These are phyloP conservation scores for Metschnikowia colocasiae DNA, from an alignment of 805 yeast species.

Conservation along the genomic window DNA sequence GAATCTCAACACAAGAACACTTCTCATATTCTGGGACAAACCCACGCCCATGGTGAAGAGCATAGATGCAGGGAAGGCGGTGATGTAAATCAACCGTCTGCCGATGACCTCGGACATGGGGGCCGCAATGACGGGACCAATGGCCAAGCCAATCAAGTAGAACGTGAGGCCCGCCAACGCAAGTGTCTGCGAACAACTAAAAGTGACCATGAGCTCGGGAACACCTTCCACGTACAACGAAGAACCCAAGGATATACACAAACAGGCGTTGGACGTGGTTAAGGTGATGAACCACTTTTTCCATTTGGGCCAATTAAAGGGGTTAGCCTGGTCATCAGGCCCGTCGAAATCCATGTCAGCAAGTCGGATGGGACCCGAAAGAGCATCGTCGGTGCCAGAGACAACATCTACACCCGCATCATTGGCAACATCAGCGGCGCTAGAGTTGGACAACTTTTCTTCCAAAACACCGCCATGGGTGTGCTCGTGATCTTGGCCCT, in stretches of 20 bases:
- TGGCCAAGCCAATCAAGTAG: conserved; percentile 66
- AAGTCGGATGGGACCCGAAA: neutral
- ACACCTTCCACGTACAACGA: conserved; percentile 68
- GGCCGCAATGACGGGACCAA: conserved; percentile 68
- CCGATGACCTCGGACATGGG: conserved; percentile 38
- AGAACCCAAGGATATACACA: conserved; percentile 72
- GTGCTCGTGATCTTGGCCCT: neutral
- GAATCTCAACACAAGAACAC: conserved; percentile 65
- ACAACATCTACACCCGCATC: neutral
- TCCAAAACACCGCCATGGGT: conserved; percentile 4
- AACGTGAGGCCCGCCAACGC: conserved; percentile 67
- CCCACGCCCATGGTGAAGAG: conserved; percentile 23
- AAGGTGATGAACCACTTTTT: conserved; percentile 65
- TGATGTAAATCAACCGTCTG: conserved; percentile 17
- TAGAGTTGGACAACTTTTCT: conserved; percentile 10
- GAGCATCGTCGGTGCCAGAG: neutral
- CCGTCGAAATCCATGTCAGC: conserved; percentile 52
- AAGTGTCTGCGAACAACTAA: conserved; percentile 57
- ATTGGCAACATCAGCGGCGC: neutral
- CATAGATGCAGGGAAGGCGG: conserved; percentile 17
- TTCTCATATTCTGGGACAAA: conserved; percentile 17
- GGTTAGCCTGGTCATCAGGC: conserved; percentile 59
- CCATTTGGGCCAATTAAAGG: conserved; percentile 63
- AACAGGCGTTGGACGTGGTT: conserved; percentile 56
- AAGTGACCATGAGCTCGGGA: conserved; percentile 45